A percentile compares a stretch with the other conserved stretches of the same genome.
Evolutionary conservation across 306 rosid genomes (phyloP).

Genomic region (Quercus mongolica): DNA sequence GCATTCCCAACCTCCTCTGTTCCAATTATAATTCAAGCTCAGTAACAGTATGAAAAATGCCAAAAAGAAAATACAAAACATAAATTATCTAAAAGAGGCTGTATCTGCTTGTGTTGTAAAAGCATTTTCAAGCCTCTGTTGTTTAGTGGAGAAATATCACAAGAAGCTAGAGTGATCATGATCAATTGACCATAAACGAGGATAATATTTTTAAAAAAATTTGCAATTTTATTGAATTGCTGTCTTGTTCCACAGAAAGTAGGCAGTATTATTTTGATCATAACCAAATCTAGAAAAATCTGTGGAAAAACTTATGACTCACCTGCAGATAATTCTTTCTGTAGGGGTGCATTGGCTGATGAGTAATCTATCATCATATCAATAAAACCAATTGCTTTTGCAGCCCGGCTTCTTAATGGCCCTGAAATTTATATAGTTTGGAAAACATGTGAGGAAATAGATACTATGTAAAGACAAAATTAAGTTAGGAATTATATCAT

Average conservation of each 20-base stretch:
- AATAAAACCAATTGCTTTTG: conserved; percentile 90
- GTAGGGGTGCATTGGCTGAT: conserved; percentile 74
- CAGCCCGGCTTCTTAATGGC: conserved; percentile 93
- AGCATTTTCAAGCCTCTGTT: no score
- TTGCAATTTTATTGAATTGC: not conserved
- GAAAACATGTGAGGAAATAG: not conserved
- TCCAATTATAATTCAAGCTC: conserved; percentile 9
- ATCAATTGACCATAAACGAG: not conserved
- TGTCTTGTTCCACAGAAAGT: not conserved
- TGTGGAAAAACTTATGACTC: not conserved
- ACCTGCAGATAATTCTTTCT: conserved; percentile 86
- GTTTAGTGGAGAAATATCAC: not conserved
- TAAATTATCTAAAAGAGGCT: no score
- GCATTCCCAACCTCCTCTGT: conserved; percentile 87
- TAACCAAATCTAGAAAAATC: not conserved
- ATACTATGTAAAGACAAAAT: not conserved
- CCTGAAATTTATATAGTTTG: conserved; percentile 34
- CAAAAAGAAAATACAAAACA: not conserved
- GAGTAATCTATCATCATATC: conserved; percentile 95
- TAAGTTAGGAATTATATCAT: not conserved
- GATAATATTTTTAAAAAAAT: not conserved
- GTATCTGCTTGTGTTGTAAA: no score
- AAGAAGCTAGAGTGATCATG: not conserved
- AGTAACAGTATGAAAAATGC: not conserved
- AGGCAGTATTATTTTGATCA: not conserved